Base-by-base conservation (phyloP, 371 early-diverging fungal species). In the Actinomortierella wolfii region DNA sequence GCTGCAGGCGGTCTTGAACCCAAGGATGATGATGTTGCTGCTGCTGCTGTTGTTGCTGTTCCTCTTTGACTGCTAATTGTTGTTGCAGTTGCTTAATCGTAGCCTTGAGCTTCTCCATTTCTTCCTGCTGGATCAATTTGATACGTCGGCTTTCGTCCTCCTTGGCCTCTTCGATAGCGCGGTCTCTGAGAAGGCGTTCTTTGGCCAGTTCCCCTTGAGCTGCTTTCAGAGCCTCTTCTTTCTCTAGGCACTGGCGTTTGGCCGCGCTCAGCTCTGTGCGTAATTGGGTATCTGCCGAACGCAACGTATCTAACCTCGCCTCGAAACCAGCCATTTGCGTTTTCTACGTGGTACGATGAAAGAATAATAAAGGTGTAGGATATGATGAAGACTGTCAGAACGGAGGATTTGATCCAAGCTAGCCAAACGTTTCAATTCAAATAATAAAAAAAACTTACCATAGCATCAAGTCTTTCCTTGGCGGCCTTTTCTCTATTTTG, bases 41-140 rank as follows among this genome's bases (percentile, higher is more conserved):
- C 47, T 47, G 47, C 3, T 20, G 47, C 21, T 47, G 47, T 47
- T 47, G 47, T 21, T 9, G 11, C 47, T 34, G 34, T 11, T 34
- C 34, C 11, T 34, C 34, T 34, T 34, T 34, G 7, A 11, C 34
- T 11, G 34, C 73, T 25, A 68, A 45, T 44, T 63, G 71, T 1
- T 66, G 61, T 25, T 67, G 63, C 26, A 59, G 51, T 43, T 61
- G 61, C 21, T 64, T 60, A 18, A 70, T 54, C 45, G 61, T 64
- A 2, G 44, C 51, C 55, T 70, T 70, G 42, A 64, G 55, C 26
- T 64, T 64, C 25, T 70, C 70, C 0, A 80, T 42, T 25, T 77
- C 79, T 18, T 78, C 76, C 50, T 83, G 81, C 40, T 79, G 81
- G n/a, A 20, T 62, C 53, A 79, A 77, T 9, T 78, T 64, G 3